A percentile compares a stretch with the other conserved stretches of the same genome.
Evolutionary conservation across 2,329 filamentous ascomycete species (phyloP).

Genomic region (Sporothrix protearum): DNA sequence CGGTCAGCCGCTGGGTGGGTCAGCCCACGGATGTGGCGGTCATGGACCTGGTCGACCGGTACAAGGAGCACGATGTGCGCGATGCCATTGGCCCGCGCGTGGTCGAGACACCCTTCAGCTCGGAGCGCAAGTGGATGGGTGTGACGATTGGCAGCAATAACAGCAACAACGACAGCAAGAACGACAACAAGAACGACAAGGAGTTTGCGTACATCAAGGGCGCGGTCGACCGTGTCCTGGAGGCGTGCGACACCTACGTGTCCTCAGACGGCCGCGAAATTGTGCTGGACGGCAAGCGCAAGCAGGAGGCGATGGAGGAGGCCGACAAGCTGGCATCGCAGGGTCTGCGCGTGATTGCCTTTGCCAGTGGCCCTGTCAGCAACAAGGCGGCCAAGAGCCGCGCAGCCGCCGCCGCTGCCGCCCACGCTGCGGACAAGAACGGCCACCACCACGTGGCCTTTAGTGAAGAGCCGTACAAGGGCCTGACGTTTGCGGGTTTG

Average conservation of each 20-base stretch:
- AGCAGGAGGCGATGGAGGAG: constrained; percentile 70
- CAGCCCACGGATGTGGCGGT: constrained; percentile 98
- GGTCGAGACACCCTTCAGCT: constrained; percentile 91
- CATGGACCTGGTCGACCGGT: constrained; percentile 84
- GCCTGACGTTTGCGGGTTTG: constrained; percentile 83
- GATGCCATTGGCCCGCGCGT: constrained; percentile 78
- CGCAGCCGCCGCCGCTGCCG: constrained; percentile 43
- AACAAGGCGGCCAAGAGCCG: constrained; percentile 46
- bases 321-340: constrained; percentile 84
- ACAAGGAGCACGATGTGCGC: constrained; percentile 87
- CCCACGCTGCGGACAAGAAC: constrained; percentile 32
- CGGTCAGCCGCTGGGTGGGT: constrained; percentile 87
- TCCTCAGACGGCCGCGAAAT: constrained; percentile 82
- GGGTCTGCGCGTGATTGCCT: constrained; percentile 85
- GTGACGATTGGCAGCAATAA: constrained; percentile 69
- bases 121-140: constrained; percentile 98
- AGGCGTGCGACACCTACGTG: constrained; percentile 85
- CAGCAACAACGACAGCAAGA: constrained; percentile 48
- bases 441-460: constrained; percentile 43
- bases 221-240: constrained; percentile 80
- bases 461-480: constrained; percentile 71
- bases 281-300: constrained; percentile 71
- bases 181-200: constrained; percentile 52
- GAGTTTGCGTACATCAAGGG: constrained; percentile 95
- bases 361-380: constrained; percentile 70